These are phyloP conservation scores for Candida arabinofermentans DNA, from an alignment of 805 yeast species.

Conservation along the genomic window DNA sequence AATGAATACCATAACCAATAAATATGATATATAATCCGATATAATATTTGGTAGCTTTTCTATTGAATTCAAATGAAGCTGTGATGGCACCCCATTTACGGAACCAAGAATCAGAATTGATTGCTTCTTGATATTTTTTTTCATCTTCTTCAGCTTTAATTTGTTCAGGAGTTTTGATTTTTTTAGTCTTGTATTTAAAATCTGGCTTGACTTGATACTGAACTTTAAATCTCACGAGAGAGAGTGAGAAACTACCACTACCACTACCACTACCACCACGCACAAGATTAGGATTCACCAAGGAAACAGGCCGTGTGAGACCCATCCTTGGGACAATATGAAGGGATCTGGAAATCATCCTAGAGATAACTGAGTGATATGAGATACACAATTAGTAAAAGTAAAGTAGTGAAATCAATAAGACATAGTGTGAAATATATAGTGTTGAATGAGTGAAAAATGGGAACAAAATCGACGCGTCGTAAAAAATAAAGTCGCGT, in stretches of 20 bases:
- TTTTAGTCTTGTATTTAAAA: slow-evolving; percentile 26
- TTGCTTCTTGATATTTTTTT: slow-evolving; percentile 29
- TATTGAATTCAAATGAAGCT: slow-evolving; percentile 54
- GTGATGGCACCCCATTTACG: slow-evolving; percentile 51
- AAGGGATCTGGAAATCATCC: too few relatives aligned
- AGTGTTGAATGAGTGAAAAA: too few relatives aligned
- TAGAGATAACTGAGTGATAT: too few relatives aligned
- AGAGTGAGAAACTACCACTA: too few relatives aligned
- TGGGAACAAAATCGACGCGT: not conserved
- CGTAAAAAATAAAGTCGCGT: too few relatives aligned
- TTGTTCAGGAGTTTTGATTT: slow-evolving; percentile 27
- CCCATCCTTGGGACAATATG: not conserved
- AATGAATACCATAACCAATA: slow-evolving; percentile 54
- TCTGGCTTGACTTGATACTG: slow-evolving; percentile 16
- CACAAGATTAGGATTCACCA: too few relatives aligned
- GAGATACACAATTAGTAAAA: too few relatives aligned
- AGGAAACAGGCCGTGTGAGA: too few relatives aligned
- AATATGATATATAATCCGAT: slow-evolving; percentile 56
- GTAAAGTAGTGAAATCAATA: too few relatives aligned
- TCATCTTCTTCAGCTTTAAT: slow-evolving; percentile 26
- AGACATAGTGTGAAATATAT: too few relatives aligned
- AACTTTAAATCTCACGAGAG: slow-evolving; percentile 1
- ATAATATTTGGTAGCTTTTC: slow-evolving; percentile 59
- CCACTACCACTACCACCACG: too few relatives aligned
- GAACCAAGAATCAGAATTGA: slow-evolving; percentile 31